phyloP scores from a whole-genome alignment of 768 basidiomycete species.

The Dendrothele bispora region DNA sequence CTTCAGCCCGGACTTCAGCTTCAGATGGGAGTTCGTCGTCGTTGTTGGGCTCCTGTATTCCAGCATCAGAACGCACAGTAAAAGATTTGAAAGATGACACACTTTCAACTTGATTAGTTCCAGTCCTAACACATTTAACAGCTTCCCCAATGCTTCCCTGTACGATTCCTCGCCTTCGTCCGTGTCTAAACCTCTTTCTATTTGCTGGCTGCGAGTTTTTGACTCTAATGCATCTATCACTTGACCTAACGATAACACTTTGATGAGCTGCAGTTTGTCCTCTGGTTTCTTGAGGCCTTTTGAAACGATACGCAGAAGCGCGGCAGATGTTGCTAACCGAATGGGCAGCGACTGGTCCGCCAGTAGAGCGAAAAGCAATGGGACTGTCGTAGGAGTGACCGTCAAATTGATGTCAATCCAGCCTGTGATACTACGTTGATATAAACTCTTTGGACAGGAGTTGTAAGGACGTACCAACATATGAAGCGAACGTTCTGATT shows the following conservation, averaged over 20 bases:
- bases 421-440: conserved; percentile 43
- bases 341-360: conserved; percentile 77
- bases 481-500: conserved; percentile 88
- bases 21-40: conserved; percentile 57
- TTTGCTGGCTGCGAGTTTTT: conserved; percentile 68
- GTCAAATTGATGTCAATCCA: conserved; percentile 99
- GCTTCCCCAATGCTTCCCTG: conserved; percentile 82
- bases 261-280: conserved; percentile 88
- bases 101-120: conserved; percentile 82
- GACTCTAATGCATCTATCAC: conserved; percentile 81
- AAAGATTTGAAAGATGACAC: not conserved
- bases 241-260: conserved; percentile 82
- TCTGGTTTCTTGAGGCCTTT: conserved; percentile 92
- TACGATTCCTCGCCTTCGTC: conserved; percentile 90
- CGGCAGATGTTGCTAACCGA: conserved; percentile 78
- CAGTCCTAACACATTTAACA: conserved; percentile 78
- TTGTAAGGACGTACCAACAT: conserved; percentile 72
- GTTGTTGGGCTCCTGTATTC: no score
- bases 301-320: conserved; percentile 78
- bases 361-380: conserved; percentile 80
- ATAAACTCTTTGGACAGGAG: not conserved
- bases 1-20: conserved; percentile 63
- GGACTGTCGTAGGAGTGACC: conserved; percentile 86
- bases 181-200: conserved; percentile 63
- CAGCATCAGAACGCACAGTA: not conserved